Conservation (phyloP, 306 rosid genomes). For the Spatholobus suberectus region DNA sequence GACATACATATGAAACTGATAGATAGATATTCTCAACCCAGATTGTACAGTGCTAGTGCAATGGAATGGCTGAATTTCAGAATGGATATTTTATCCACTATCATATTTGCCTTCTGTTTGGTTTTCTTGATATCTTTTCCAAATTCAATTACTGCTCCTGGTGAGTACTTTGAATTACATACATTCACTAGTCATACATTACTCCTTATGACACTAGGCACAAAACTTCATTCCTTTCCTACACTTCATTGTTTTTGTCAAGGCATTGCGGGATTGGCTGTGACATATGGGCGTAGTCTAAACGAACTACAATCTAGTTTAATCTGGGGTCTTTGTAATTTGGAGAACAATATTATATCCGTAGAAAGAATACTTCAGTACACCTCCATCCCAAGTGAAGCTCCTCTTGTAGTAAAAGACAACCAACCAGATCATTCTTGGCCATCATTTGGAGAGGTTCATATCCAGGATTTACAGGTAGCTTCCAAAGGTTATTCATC, state of each 20-base stretch:
- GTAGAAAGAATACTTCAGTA: constrained; percentile 58
- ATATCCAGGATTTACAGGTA: constrained; percentile 66
- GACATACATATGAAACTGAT: constrained; percentile 60
- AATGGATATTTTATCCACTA: constrained; percentile 58
- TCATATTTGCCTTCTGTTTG: constrained; percentile 56
- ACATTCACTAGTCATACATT: neutral
- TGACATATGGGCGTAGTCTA: constrained; percentile 68
- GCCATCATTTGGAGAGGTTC: constrained; percentile 69
- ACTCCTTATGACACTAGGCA: neutral
- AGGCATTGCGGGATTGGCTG: constrained; percentile 73
- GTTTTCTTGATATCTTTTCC: neutral
- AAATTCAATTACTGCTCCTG: constrained; percentile 45
- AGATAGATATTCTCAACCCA: constrained; percentile 63
- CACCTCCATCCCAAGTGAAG: constrained; percentile 57
- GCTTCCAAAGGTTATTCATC: neutral
- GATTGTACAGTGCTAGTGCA: constrained; percentile 53
- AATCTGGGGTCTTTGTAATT: constrained; percentile 57
- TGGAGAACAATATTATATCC: constrained; percentile 72
- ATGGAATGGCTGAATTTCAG: constrained; percentile 73
- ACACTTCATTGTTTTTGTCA: neutral
- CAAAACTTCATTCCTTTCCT: neutral
- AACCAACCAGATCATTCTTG: constrained; percentile 56
- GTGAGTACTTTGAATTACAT: constrained; percentile 37
- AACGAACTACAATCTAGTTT: constrained; percentile 54
- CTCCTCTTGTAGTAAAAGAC: constrained; percentile 59